Evolutionary conservation across 305 asterid genomes (phyloP).

Genomic region (Fraxinus sp.): DNA sequence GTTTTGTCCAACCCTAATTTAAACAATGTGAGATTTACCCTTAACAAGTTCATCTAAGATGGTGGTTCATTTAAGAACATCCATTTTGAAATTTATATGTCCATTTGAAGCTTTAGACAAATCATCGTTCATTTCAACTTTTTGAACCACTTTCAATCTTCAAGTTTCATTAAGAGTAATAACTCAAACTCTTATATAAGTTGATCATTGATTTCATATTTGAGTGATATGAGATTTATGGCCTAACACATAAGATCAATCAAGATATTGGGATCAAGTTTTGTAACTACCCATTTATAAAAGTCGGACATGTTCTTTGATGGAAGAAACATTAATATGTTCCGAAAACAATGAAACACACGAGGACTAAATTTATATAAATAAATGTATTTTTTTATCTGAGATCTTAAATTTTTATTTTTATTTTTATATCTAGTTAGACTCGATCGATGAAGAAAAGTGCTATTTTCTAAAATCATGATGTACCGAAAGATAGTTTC

Average conservation of each 20-base stretch:
- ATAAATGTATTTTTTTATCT: too few species aligned
- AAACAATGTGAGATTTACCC: too few species aligned
- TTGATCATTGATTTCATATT: not conserved
- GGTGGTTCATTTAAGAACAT: too few species aligned
- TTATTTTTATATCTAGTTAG: not conserved
- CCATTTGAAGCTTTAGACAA: too few species aligned
- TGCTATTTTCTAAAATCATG: not conserved
- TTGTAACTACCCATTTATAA: not conserved
- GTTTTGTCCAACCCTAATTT: too few species aligned
- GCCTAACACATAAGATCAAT: not conserved
- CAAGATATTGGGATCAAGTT: not conserved
- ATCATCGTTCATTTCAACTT: too few species aligned
- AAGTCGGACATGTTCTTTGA: not conserved
- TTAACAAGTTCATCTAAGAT: too few species aligned
- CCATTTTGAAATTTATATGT: too few species aligned
- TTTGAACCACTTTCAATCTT: too few species aligned
- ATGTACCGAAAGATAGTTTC: not conserved
- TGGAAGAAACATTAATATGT: not conserved
- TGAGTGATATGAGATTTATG: not conserved
- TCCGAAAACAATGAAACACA: not conserved
- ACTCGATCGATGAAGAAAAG: not conserved
- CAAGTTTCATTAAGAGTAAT: too few species aligned
- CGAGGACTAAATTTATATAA: too few species aligned
- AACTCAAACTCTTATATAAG: not conserved
- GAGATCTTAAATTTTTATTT: too few species aligned